phyloP scores from a whole-genome alignment of 1,139 yeast species.

The Blastobotrys arbuscula region DNA sequence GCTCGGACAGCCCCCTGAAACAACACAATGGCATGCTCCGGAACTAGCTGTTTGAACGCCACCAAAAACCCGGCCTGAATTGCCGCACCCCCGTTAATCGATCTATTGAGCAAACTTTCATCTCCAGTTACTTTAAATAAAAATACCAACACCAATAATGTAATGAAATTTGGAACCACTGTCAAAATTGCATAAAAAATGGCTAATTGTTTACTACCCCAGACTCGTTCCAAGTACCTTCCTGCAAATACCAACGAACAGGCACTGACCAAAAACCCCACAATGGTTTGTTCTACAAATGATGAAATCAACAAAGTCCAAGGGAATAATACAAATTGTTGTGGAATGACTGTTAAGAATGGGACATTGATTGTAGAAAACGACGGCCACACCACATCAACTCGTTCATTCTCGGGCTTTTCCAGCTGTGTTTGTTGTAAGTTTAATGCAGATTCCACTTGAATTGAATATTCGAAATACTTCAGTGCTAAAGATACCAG shows the following conservation, averaged over 20 bases:
- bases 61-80: constrained; percentile 72
- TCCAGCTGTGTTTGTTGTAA: constrained; percentile 4
- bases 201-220: constrained; percentile 57
- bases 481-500: constrained; percentile 31
- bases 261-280: constrained; percentile 47
- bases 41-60: constrained; percentile 80
- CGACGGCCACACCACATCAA: constrained; percentile 3
- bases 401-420: constrained; percentile 1
- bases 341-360: constrained; percentile 64
- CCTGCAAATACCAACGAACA: constrained; percentile 51
- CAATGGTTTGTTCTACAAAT: constrained; percentile 59
- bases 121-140: constrained; percentile 14
- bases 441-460: neutral
- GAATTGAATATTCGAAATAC: constrained; percentile 21
- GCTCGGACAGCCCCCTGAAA: constrained; percentile 59
- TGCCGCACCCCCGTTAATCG: constrained; percentile 70
- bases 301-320: constrained; percentile 73
- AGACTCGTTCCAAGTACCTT: constrained; percentile 45
- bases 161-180: constrained; percentile 44
- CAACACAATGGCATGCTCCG: constrained; percentile 75
- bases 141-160: constrained; percentile 10
- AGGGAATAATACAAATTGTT: constrained; percentile 54
- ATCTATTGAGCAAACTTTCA: constrained; percentile 14
- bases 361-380: constrained; percentile 47
- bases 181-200: constrained; percentile 56